A percentile compares a stretch with the other conserved stretches of the same genome.
These are phyloP conservation scores for Carex arenaria DNA, from an alignment of 202 grass and related monocot species.

Conservation along the genomic window DNA sequence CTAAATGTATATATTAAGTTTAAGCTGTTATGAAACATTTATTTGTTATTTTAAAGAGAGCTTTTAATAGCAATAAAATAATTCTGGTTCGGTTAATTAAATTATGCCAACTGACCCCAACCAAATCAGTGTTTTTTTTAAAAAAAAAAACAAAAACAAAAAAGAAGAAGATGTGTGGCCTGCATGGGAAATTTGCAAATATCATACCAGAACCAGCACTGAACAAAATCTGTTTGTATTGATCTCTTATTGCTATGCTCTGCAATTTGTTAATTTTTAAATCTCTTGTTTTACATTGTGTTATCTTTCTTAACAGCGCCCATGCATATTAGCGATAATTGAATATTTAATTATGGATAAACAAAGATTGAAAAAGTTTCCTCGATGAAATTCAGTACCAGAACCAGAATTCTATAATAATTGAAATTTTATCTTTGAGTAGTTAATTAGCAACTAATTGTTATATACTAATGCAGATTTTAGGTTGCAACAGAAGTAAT, in stretches of 20 bases:
- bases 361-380: not conserved
- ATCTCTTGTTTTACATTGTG: not conserved
- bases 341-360: not conserved
- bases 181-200: not conserved
- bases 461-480: slow-evolving; percentile 46
- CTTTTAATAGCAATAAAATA: not conserved
- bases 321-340: not conserved
- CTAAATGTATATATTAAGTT: not conserved
- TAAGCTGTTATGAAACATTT: not conserved
- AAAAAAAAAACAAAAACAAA: not conserved
- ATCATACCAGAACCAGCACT: not conserved
- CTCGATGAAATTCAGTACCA: not conserved
- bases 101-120: not conserved
- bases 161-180: not conserved
- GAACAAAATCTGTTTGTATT: not conserved
- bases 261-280: not conserved
- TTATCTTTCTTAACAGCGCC: not conserved
- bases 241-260: not conserved
- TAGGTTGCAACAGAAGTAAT: slow-evolving; percentile 57
- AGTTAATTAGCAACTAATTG: not conserved
- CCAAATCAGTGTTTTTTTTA: not conserved
- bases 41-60: not conserved
- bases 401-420: not conserved
- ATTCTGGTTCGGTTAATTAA: not conserved
- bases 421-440: not conserved